A percentile compares a stretch with the other conserved stretches of the same genome.
Conservation (phyloP, 208 protist genomes). For the Phytomonas francai region DNA sequence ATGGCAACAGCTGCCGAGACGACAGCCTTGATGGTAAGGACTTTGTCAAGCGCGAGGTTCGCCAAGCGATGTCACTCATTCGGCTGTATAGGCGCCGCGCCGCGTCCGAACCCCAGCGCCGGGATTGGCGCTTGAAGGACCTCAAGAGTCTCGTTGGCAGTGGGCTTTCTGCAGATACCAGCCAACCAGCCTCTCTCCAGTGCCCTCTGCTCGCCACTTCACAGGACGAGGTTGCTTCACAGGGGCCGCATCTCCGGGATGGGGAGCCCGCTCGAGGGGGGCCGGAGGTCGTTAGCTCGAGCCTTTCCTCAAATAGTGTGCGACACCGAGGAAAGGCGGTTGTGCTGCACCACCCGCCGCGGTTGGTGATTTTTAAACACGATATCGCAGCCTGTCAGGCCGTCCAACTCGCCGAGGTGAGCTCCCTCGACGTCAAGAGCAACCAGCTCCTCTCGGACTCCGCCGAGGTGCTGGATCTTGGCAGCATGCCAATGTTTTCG, state of each 20-base stretch:
- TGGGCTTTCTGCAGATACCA: not conserved
- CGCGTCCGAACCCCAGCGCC: conserved; percentile 23
- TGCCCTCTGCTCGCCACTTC: not conserved
- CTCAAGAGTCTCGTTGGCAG: not conserved
- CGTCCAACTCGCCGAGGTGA: conserved; percentile 19
- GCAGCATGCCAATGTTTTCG: conserved; percentile 22
- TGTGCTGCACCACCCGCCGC: conserved; percentile 48
- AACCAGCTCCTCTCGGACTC: conserved; percentile 17
- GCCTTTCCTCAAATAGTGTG: not conserved
- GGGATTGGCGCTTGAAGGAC: conserved; percentile 6
- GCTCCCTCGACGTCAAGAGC: conserved; percentile 20
- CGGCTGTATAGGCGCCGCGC: conserved; percentile 23
- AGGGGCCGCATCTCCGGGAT: not conserved
- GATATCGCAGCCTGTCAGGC: conserved; percentile 14
- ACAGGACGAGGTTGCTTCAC: not conserved
- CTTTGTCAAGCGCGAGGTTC: conserved; percentile 10
- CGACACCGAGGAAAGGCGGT: conserved; percentile 19
- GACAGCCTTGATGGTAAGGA: not conserved
- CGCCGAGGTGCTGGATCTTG: conserved; percentile 27
- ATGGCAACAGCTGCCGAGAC: not conserved
- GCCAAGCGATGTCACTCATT: conserved; percentile 17
- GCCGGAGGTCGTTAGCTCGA: not conserved
- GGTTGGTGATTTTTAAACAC: conserved; percentile 35
- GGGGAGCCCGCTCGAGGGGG: not conserved
- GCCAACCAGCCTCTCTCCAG: not conserved